Evolutionary conservation across 495 filamentous ascomycete species (phyloP).

Genomic region (Aspergillus asperescens): DNA sequence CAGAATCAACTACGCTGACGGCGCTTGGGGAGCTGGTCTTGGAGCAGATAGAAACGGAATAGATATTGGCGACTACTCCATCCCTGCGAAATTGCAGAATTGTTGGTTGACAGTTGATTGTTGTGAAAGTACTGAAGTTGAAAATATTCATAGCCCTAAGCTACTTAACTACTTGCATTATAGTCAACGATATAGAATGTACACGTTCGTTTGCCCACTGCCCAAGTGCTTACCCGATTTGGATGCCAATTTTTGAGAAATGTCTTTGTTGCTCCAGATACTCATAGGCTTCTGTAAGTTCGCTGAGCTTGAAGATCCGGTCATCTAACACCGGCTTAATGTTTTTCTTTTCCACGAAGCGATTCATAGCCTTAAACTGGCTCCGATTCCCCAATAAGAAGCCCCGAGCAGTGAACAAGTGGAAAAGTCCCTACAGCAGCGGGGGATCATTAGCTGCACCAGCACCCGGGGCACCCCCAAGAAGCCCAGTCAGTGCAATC

Average conservation of each 20-base stretch:
- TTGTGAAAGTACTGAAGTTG: too few species aligned
- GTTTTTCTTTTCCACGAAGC: constrained; percentile 49
- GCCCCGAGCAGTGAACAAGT: constrained; percentile 24
- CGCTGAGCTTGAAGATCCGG: constrained; percentile 47
- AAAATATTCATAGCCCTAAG: too few species aligned
- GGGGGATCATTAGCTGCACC: constrained; percentile 19
- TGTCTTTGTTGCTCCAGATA: constrained; percentile 58
- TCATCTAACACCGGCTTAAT: constrained; percentile 56
- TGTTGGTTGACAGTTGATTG: too few species aligned
- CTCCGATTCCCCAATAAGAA: constrained; percentile 46
- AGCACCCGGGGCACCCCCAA: too few species aligned
- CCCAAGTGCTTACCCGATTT: too few species aligned
- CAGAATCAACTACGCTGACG: not conserved
- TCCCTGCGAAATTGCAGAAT: too few species aligned
- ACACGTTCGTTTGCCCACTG: too few species aligned
- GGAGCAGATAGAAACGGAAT: too few species aligned
- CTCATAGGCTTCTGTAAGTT: constrained; percentile 40
- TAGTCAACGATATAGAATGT: too few species aligned
- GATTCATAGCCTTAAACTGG: constrained; percentile 53
- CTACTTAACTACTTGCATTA: too few species aligned
- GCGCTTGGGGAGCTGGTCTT: not conserved
- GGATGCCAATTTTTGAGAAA: constrained; percentile 65
- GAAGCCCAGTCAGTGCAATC: constrained; percentile 51
- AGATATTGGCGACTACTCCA: too few species aligned
- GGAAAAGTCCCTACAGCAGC: constrained; percentile 31